Conservation (phyloP, 495 filamentous ascomycete genomes). For the Hyaloscypha variabilis region DNA sequence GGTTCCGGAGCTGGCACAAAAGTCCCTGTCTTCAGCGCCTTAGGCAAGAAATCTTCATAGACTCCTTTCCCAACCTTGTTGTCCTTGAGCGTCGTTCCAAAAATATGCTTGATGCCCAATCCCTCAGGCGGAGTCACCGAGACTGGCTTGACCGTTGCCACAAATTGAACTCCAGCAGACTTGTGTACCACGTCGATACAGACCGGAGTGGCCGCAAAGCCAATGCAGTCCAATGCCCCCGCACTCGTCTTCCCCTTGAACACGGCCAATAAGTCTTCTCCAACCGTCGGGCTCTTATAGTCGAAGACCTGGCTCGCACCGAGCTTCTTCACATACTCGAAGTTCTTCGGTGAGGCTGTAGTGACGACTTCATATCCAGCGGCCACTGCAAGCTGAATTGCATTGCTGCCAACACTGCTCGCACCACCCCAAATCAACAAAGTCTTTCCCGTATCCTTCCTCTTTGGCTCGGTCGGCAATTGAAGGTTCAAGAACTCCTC, state of each 20-base stretch:
- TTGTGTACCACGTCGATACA: slow-evolving; percentile 3
- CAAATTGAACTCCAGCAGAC: slow-evolving; percentile 6
- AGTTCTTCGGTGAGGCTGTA: slow-evolving; percentile 56
- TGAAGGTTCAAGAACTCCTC: slow-evolving; percentile 44
- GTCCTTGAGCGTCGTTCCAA: neutral
- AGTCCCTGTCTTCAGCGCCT: slow-evolving; percentile 5
- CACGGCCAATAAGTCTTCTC: slow-evolving; percentile 27
- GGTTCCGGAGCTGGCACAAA: slow-evolving; percentile 26
- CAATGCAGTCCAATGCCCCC: slow-evolving; percentile 16
- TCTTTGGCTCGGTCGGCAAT: slow-evolving; percentile 29
- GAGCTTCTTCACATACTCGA: slow-evolving; percentile 50
- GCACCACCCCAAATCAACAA: slow-evolving; percentile 26
- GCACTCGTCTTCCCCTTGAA: slow-evolving; percentile 29
- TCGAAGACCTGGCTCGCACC: slow-evolving; percentile 47
- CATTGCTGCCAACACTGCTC: slow-evolving; percentile 22
- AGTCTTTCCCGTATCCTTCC: slow-evolving; percentile 25
- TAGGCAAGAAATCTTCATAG: slow-evolving; percentile 21
- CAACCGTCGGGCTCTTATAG: slow-evolving; percentile 18
- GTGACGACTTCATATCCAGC: slow-evolving; percentile 51
- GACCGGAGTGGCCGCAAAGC: neutral
- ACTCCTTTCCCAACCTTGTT: slow-evolving; percentile 19
- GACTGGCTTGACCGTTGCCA: neutral
- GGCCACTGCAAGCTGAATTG: slow-evolving; percentile 25
- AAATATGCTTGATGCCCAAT: slow-evolving; percentile 3
- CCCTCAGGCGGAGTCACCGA: slow-evolving; percentile 2